Base-by-base conservation (phyloP, 2,329 filamentous ascomycete species). In the Dactylonectria macrodidyma region DNA sequence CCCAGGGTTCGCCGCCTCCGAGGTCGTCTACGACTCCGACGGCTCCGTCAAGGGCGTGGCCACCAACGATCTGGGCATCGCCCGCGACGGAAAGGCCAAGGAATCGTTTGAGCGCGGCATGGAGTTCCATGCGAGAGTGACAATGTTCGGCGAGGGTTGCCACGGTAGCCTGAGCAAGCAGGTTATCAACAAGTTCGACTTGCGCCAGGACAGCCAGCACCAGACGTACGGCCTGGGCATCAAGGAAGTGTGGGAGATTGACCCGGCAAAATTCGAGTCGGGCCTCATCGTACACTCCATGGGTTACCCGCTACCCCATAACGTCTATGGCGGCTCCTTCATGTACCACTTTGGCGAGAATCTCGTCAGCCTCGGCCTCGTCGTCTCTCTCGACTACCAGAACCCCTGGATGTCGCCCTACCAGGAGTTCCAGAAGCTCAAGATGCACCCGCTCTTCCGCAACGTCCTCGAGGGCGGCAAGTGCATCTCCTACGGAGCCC, bases 311-410 rank as follows among this genome's bases (percentile, higher is more conserved):
- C 84, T 99, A 51, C 90, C 94, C 16, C 90, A 87, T 75, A 92
- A 98, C 78, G 96, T 95, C 9, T 99, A 99, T 79, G 96, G 96
- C 73, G 96, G 96, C 72, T 95, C 93, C n/a, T 99, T 95, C 91
- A 95, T 99, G 93, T 99, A 99, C 79, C 96, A 99, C 82, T 99
- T 98, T 81, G 96, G 95, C 44, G 95, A 99, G 76, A 99, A 98
- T 82, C 89, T 98, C 76, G 95, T 99, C 67, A 95, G 91, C 73
- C 87, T 99, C 63, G 96, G 96, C 26, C 86, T 98, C 19, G 96
- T 99, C 11, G 93, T 97, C 44, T 95, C 95, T 26, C 88, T 99
- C 61, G 96, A 99, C 85, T 99, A 99, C 81, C 88, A 93, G 48
- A 99, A 99, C 82, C 96, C 96, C 0, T 99, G 95, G 94, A 83